Percentiles rank a stretch among this genome's conserved stretches.
Conservation (phyloP, 805 yeast genomes). For the Schwanniomyces pseudopolymorphus region DNA sequence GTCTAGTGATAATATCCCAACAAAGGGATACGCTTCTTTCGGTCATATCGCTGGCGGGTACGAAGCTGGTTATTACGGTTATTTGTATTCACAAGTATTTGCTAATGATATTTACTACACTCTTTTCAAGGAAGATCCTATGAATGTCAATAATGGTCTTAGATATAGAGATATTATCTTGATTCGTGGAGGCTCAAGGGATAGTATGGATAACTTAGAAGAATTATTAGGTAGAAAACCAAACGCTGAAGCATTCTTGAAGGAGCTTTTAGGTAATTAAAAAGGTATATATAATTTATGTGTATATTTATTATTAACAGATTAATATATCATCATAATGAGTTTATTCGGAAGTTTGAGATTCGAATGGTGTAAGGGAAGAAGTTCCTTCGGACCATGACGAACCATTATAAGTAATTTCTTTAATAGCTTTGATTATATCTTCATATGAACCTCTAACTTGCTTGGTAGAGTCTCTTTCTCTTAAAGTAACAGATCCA, state of each 20-base stretch:
- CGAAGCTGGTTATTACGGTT: conserved; percentile 85
- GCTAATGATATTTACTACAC: conserved; percentile 81
- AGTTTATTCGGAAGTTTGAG: conserved; percentile 46
- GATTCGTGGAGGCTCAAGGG: conserved; percentile 71
- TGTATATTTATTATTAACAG: neutral
- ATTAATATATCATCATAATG: neutral
- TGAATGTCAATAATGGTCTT: conserved; percentile 59
- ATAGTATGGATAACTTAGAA: conserved; percentile 60
- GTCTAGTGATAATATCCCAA: conserved; percentile 50
- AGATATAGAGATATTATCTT: conserved; percentile 69
- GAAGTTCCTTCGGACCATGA: conserved; percentile 88
- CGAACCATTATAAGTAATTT: conserved; percentile 69
- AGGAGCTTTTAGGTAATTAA: conserved; percentile 47
- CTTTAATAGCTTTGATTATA: conserved; percentile 67
- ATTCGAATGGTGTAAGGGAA: conserved; percentile 67
- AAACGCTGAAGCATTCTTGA: conserved; percentile 66
- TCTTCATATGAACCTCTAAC: conserved; percentile 87
- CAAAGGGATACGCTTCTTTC: conserved; percentile 74
- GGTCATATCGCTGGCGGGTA: conserved; percentile 83
- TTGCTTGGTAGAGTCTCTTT: conserved; percentile 95
- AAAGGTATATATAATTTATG: neutral
- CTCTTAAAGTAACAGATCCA: conserved; percentile 89
- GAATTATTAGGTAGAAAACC: conserved; percentile 79
- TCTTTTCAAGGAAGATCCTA: conserved; percentile 65
- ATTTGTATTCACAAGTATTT: conserved; percentile 81